Conservation (phyloP, 2,329 filamentous ascomycete species). For the Atkinsonella hypoxylon region DNA sequence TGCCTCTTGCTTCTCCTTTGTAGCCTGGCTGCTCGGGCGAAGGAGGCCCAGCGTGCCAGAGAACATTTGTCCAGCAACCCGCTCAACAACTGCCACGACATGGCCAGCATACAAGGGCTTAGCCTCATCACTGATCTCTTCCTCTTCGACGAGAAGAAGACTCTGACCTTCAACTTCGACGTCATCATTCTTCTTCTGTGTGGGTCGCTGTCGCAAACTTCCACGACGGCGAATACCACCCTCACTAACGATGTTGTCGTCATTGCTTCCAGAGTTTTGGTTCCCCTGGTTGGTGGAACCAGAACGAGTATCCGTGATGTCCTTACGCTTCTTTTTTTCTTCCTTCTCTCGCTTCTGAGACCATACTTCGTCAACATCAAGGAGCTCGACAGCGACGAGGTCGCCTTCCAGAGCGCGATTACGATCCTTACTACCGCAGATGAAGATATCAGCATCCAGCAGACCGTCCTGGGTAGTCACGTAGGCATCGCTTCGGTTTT, state of each 20-base stretch:
- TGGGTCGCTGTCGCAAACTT: slow-evolving; percentile 90
- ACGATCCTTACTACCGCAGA: slow-evolving; percentile 96
- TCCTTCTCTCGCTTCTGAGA: slow-evolving; percentile 98
- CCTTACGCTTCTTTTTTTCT: slow-evolving; percentile 99
- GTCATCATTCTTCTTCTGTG: slow-evolving; percentile 99
- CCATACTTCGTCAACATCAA: slow-evolving; percentile 98
- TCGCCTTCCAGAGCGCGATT: slow-evolving; percentile 96
- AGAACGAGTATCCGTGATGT: slow-evolving; percentile 82
- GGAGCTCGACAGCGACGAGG: slow-evolving; percentile 85
- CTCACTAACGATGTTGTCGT: slow-evolving; percentile 53
- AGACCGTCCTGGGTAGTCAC: slow-evolving; percentile 81
- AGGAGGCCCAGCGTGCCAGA: slow-evolving; percentile 89
- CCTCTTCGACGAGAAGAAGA: slow-evolving; percentile 89
- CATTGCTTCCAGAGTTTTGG: slow-evolving; percentile 48
- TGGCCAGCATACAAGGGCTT: slow-evolving; percentile 96
- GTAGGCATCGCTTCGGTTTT: slow-evolving; percentile 97
- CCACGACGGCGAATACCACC: slow-evolving; percentile 85
- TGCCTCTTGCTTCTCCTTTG: slow-evolving; percentile 98
- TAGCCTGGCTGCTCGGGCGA: slow-evolving; percentile 93
- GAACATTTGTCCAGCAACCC: slow-evolving; percentile 97
- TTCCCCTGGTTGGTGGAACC: slow-evolving; percentile 63
- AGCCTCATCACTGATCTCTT: slow-evolving; percentile 96
- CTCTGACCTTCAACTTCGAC: slow-evolving; percentile 98
- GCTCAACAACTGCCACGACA: slow-evolving; percentile 93
- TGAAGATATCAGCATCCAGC: slow-evolving; percentile 96